Base-by-base conservation (phyloP, 2,329 filamentous ascomycete species). In the Arthroderma sp. region DNA sequence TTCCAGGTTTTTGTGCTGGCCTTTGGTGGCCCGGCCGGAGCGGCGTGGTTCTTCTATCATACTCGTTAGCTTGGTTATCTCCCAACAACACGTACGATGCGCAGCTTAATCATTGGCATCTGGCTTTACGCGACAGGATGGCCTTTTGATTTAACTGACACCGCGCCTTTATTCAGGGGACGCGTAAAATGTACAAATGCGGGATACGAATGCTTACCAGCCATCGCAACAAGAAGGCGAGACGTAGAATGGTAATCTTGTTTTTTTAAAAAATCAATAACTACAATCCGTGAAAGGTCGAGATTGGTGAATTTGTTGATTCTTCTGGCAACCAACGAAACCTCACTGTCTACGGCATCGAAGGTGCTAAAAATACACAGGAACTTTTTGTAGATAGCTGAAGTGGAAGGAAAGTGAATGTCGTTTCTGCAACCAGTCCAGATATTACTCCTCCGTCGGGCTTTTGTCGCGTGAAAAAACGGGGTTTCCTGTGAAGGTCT, bases 1-100 rank as follows among this genome's bases (percentile, higher is more conserved):
- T 59, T 94, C 87, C 55, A 86, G 81, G 52, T 83, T 83, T 65
- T 94, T 94, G 65, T 96, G 87, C 57, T 95, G 88, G 61, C 91
- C 91, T 62, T 98, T 98, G 52, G 91, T 98, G 57, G 89, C 87
- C 58, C 91, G 83, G 52, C 91, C 88, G 37, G 91, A 98, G 61
- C 91, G 85, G 63, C 91, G 83, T 47, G 87, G 85, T 75, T 95
- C 89, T 53, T 82, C 79, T 82, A 63, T 52, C 42, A n/a, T 49
- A 32, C 36, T 22, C 9, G 56, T 66, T 59, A 65, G 60, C 54
- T 47, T 52, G 47, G 36, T 52, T 45, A 51, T 41, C 48, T 44
- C 47, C 44, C 31, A 43, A 45, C 43, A 29, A 43, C 36, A 29
- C 15, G 11, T 22, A 22, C 15, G 3, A 22, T 22, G 15, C 15